Evolutionary conservation across 371 early-diverging fungal species (phyloP).

Genomic region (Mortierella sp.): DNA sequence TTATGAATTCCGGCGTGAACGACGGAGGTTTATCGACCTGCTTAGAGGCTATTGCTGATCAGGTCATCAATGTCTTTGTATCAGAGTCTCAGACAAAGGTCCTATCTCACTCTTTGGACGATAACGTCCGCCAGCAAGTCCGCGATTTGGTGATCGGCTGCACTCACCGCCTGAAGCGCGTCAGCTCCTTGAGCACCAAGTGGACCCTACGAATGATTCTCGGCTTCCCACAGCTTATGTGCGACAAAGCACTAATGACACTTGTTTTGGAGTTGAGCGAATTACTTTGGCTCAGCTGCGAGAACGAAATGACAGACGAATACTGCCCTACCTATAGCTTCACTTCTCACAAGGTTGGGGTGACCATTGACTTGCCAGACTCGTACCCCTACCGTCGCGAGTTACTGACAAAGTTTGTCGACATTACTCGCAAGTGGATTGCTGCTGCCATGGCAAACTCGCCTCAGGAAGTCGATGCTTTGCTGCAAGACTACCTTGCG

Average conservation of each 20-base stretch:
- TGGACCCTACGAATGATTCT: constrained; percentile 66
- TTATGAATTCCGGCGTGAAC: constrained; percentile 87
- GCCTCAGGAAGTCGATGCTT: constrained; percentile 72
- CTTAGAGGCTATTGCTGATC: constrained; percentile 83
- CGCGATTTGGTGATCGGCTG: constrained; percentile 72
- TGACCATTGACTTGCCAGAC: constrained; percentile 83
- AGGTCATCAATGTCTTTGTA: constrained; percentile 65
- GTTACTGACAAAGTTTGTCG: constrained; percentile 73
- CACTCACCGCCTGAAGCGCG: constrained; percentile 77
- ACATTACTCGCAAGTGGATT: constrained; percentile 79
- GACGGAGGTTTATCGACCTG: constrained; percentile 76
- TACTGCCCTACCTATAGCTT: constrained; percentile 83
- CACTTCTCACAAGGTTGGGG: constrained; percentile 70
- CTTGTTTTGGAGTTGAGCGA: constrained; percentile 82
- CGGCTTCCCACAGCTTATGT: constrained; percentile 80
- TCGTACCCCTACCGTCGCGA: constrained; percentile 81
- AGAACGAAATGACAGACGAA: constrained; percentile 85
- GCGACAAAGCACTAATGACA: constrained; percentile 72
- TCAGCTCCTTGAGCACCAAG: constrained; percentile 71
- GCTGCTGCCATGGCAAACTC: constrained; percentile 60
- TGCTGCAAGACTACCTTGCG: constrained; percentile 77
- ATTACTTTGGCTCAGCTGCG: constrained; percentile 84
- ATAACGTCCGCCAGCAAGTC: constrained; percentile 66
- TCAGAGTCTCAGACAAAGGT: constrained; percentile 68
- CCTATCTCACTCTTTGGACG: constrained; percentile 62